Evolutionary conservation across 441 rosid genomes (phyloP).

Genomic region (Viola pubescens): DNA sequence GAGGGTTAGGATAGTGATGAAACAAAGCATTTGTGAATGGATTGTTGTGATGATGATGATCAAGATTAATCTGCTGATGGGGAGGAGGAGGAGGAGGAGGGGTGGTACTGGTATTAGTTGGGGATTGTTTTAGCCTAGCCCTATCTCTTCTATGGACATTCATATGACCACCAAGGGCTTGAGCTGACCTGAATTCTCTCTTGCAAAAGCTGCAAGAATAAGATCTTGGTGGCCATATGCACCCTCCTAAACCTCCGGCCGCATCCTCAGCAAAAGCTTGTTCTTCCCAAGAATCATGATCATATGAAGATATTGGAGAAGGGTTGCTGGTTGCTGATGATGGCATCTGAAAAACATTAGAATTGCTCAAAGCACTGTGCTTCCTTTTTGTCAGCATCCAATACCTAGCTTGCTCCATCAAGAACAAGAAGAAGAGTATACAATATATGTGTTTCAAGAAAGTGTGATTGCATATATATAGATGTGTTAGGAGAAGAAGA

Average conservation of each 20-base stretch:
- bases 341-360: conserved; percentile 20
- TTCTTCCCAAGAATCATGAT: conserved; percentile 85
- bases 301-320: conserved; percentile 17
- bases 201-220: conserved; percentile 57
- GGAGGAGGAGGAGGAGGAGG: conserved; percentile 1
- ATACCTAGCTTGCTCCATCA: conserved; percentile 39
- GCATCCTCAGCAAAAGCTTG: conserved; percentile 93
- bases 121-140: conserved; percentile 40
- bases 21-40: conserved; percentile 19
- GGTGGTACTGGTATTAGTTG: conserved; percentile 5
- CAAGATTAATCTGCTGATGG: conserved; percentile 18
- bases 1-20: conserved; percentile 30
- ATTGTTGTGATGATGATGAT: conserved; percentile 19
- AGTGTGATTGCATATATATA: neutral
- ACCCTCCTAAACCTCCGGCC: conserved; percentile 59
- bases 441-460: neutral
- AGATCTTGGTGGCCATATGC: conserved; percentile 78
- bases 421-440: conserved; percentile 2
- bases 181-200: conserved; percentile 81
- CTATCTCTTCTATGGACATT: conserved; percentile 61
- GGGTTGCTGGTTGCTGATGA: conserved; percentile 4
- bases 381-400: conserved; percentile 48
- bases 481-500: neutral
- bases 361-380: conserved; percentile 18
- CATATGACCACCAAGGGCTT: conserved; percentile 82